Conservation (phyloP, 1,284 basidiomycete species). For the Ganoderma resinaceum region DNA sequence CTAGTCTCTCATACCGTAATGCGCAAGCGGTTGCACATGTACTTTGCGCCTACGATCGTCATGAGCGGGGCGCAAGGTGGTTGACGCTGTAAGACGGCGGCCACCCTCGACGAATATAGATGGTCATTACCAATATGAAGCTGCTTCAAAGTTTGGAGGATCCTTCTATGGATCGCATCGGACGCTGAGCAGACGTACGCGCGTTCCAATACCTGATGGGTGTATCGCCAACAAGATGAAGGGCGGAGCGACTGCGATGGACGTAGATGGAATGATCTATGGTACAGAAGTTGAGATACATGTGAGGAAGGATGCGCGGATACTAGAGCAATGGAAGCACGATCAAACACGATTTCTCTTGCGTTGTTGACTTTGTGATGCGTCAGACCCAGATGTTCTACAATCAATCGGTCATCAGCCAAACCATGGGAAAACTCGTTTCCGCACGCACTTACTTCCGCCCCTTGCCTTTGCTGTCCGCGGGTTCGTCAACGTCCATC, state of each 20-base stretch:
- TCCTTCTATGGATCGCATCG: neutral
- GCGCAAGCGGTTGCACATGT: neutral
- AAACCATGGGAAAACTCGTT: neutral
- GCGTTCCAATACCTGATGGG: too few relatives aligned
- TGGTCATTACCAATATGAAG: neutral
- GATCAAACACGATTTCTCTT: constrained; percentile 30
- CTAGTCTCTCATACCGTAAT: neutral
- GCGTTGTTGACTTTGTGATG: constrained; percentile 23
- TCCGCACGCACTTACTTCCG: constrained; percentile 52
- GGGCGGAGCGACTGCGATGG: neutral
- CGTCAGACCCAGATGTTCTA: constrained; percentile 28
- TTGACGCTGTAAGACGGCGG: neutral
- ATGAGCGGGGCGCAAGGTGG: neutral
- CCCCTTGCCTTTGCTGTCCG: constrained; percentile 53
- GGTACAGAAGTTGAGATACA: constrained; percentile 11
- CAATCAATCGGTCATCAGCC: constrained; percentile 9
- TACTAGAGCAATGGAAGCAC: constrained; percentile 6
- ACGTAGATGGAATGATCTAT: neutral
- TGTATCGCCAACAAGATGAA: neutral
- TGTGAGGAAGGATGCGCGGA: neutral
- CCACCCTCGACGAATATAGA: neutral
- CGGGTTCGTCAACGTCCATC: constrained; percentile 59
- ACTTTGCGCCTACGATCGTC: neutral
- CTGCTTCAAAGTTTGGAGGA: neutral
- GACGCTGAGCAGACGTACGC: neutral